Conservation (phyloP, 2,329 filamentous ascomycete species). For the Pseudonectria foliicola region DNA sequence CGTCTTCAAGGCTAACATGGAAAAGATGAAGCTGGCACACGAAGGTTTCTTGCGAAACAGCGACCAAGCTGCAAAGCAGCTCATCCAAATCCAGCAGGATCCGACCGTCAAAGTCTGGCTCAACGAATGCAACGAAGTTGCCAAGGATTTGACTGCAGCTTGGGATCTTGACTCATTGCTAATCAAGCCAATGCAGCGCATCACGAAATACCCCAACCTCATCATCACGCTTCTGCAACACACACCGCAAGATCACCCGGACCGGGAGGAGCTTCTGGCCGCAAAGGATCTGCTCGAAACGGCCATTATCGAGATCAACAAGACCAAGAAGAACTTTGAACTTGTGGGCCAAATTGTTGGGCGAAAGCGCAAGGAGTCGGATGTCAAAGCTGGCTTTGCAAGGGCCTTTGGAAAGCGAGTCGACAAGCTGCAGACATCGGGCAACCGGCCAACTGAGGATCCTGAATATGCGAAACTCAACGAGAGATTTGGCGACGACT, state of each 20-base stretch:
- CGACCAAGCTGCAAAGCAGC: conserved; percentile 52
- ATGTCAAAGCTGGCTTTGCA: conserved; percentile 75
- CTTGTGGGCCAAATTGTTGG: conserved; percentile 83
- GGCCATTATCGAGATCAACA: conserved; percentile 82
- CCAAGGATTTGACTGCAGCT: conserved; percentile 83
- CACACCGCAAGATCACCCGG: conserved; percentile 77
- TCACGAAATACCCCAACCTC: conserved; percentile 88
- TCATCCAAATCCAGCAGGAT: conserved; percentile 57
- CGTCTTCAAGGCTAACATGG: conserved; percentile 49
- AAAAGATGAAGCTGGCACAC: conserved; percentile 53
- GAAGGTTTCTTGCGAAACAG: conserved; percentile 58
- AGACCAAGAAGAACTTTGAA: conserved; percentile 90
- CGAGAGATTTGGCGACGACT: conserved; percentile 86
- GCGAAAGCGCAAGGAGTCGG: conserved; percentile 80
- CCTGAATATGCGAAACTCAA: conserved; percentile 71
- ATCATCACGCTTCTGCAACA: conserved; percentile 72
- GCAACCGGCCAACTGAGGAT: conserved; percentile 62
- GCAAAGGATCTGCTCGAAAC: conserved; percentile 50
- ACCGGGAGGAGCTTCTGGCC: conserved; percentile 56
- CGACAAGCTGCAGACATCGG: conserved; percentile 69
- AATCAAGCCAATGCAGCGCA: conserved; percentile 92
- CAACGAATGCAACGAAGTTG: conserved; percentile 85
- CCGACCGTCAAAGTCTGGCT: conserved; percentile 73
- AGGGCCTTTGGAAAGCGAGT: conserved; percentile 86
- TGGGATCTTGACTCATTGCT: conserved; percentile 96